Evolutionary conservation across 768 basidiomycete genomes (phyloP).

Genomic region (Leccinum fibrillosum): DNA sequence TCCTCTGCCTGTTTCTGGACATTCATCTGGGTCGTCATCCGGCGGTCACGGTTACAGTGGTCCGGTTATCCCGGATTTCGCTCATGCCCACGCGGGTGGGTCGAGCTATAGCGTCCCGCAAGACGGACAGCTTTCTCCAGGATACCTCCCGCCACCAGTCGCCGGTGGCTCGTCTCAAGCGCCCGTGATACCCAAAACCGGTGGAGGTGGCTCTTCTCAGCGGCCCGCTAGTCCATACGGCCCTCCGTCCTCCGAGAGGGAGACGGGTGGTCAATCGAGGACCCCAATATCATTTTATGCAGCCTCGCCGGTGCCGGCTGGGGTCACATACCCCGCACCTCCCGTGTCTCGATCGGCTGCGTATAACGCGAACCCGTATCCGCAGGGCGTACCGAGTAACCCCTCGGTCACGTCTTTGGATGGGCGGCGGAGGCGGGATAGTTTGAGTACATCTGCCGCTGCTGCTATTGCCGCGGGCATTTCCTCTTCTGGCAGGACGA

Average conservation of each 20-base stretch:
- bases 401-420: slow-evolving; percentile 22
- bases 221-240: slow-evolving; percentile 12
- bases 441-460: slow-evolving; percentile 19
- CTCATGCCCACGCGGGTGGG: slow-evolving; percentile 9
- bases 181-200: slow-evolving; percentile 23
- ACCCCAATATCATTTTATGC: slow-evolving; percentile 25
- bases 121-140: slow-evolving; percentile 11
- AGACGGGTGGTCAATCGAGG: slow-evolving; percentile 13
- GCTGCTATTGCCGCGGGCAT: not conserved
- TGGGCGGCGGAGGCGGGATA: slow-evolving; percentile 23
- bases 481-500: not conserved
- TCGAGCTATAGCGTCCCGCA: slow-evolving; percentile 9
- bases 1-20: slow-evolving; percentile 25
- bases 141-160: slow-evolving; percentile 10
- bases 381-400: slow-evolving; percentile 10
- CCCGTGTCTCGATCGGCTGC: slow-evolving; percentile 26
- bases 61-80: slow-evolving; percentile 13
- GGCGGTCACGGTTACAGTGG: slow-evolving; percentile 12
- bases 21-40: not conserved
- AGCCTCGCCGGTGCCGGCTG: slow-evolving; percentile 23
- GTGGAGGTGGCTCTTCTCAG: slow-evolving; percentile 7
- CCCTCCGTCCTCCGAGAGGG: slow-evolving; percentile 20
- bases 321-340: slow-evolving; percentile 26
- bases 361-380: slow-evolving; percentile 2
- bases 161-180: slow-evolving; percentile 7